phyloP scores from a whole-genome alignment of 352 stramenopile species.

The Detonula confervacea region DNA sequence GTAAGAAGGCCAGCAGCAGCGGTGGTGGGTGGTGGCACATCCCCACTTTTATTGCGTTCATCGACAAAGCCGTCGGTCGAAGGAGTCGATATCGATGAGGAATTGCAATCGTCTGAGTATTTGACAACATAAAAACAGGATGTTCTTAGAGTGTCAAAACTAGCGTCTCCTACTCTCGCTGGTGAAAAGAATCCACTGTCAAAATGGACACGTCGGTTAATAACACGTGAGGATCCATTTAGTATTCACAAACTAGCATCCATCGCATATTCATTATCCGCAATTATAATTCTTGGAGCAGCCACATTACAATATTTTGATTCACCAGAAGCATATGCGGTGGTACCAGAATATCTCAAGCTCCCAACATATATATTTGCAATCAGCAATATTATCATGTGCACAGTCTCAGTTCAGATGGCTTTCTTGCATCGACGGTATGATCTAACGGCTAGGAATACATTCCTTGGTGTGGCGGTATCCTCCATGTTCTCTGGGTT shows the following conservation, averaged over 20 bases:
- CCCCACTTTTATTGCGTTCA: too few relatives aligned
- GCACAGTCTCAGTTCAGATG: conserved; percentile 25
- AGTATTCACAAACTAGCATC: conserved; percentile 41
- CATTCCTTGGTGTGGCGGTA: conserved; percentile 30
- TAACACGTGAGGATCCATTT: conserved; percentile 35
- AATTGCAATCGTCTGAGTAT: too few relatives aligned
- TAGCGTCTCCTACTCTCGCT: too few relatives aligned
- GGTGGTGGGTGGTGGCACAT: too few relatives aligned
- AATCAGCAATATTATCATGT: conserved; percentile 43
- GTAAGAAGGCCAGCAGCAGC: too few relatives aligned
- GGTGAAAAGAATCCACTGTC: too few relatives aligned
- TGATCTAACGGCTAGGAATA: conserved; percentile 34
- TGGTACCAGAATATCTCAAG: conserved; percentile 19
- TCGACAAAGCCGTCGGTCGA: too few relatives aligned
- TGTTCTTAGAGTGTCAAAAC: too few relatives aligned
- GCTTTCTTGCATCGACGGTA: conserved; percentile 34
- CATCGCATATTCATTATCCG: conserved; percentile 23
- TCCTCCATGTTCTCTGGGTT: conserved; percentile 48
- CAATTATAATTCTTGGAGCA: conserved; percentile 10
- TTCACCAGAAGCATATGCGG: not conserved
- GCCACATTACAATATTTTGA: not conserved
- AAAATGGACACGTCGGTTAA: conserved; percentile 17
- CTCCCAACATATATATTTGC: conserved; percentile 12
- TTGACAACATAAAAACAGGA: too few relatives aligned
- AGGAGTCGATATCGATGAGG: too few relatives aligned